Percentiles rank a stretch among this genome's conserved stretches.
Conservation (phyloP, 164 flowering plant genomes). For the Vitis rupestris region DNA sequence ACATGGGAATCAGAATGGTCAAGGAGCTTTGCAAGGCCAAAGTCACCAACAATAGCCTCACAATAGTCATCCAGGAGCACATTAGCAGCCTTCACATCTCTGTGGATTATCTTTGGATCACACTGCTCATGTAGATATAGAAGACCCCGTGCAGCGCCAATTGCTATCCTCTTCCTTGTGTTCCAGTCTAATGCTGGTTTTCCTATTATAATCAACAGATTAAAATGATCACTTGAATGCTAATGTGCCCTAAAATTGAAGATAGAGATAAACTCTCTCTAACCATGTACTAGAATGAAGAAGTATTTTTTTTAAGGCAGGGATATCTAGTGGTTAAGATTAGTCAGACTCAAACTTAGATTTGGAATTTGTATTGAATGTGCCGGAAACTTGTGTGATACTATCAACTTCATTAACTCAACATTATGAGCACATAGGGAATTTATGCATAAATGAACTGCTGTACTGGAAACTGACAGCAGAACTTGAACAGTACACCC, state of each 20-base stretch:
- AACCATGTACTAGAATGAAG: too few species aligned
- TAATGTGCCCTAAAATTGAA: background rate
- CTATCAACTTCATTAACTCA: too few species aligned
- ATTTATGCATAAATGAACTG: too few species aligned
- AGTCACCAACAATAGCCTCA: conserved; percentile 94
- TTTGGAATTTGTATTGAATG: too few species aligned
- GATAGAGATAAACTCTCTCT: background rate
- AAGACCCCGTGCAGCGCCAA: conserved; percentile 88
- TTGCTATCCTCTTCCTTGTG: conserved; percentile 82
- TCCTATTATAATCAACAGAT: conserved; percentile 30
- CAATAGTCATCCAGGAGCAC: conserved; percentile 74
- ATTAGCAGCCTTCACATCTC: conserved; percentile 97
- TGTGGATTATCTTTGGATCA: conserved; percentile 90
- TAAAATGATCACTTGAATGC: background rate
- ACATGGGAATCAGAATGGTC: conserved; percentile 92
- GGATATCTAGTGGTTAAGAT: too few species aligned
- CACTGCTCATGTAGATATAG: conserved; percentile 93
- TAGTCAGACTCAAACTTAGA: too few species aligned
- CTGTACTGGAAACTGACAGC: too few species aligned
- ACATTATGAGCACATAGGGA: too few species aligned
- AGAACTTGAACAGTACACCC: too few species aligned
- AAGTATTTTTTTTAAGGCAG: too few species aligned
- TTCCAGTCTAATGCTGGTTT: conserved; percentile 89
- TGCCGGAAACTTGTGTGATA: too few species aligned
- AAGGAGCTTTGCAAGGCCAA: conserved; percentile 93